A percentile compares a stretch with the other conserved stretches of the same genome.
phyloP scores from a whole-genome alignment of 805 yeast genomes.

The Candida ovalis region DNA sequence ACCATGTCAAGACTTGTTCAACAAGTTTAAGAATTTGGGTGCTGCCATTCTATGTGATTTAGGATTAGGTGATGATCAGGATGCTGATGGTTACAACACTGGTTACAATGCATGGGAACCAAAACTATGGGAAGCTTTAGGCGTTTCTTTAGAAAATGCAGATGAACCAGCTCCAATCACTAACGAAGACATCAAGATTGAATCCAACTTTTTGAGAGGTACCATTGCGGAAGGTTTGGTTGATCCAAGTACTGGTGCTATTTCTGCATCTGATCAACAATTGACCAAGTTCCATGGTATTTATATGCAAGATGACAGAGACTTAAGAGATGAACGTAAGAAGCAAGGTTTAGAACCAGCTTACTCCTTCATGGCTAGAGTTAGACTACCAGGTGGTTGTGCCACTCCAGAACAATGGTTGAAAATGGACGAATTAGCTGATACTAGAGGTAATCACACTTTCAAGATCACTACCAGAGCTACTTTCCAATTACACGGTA shows the following conservation, averaged over 20 bases:
- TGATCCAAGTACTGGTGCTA: constrained; percentile 86
- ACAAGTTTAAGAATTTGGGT: constrained; percentile 64
- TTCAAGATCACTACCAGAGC: constrained; percentile 95
- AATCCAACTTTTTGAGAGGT: constrained; percentile 86
- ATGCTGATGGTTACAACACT: constrained; percentile 90
- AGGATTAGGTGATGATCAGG: constrained; percentile 96
- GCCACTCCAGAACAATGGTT: constrained; percentile 90
- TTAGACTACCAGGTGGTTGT: constrained; percentile 89
- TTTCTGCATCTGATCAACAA: constrained; percentile 87
- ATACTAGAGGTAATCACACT: constrained; percentile 85
- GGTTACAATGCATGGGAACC: constrained; percentile 90
- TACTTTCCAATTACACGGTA: constrained; percentile 93
- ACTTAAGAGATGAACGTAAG: constrained; percentile 88
- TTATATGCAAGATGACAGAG: constrained; percentile 98
- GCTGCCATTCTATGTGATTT: constrained; percentile 69
- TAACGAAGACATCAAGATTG: constrained; percentile 91
- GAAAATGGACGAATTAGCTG: constrained; percentile 75
- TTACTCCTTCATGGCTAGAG: constrained; percentile 95
- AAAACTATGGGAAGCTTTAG: constrained; percentile 79
- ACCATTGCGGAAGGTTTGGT: constrained; percentile 82
- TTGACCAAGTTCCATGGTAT: constrained; percentile 96
- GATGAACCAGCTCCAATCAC: constrained; percentile 91
- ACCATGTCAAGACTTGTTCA: constrained; percentile 73
- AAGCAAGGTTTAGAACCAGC: constrained; percentile 93
- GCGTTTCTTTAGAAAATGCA: constrained; percentile 82